These are phyloP conservation scores for Helotiales sp. DNA, from an alignment of 2,329 filamentous ascomycete species.

Conservation along the genomic window DNA sequence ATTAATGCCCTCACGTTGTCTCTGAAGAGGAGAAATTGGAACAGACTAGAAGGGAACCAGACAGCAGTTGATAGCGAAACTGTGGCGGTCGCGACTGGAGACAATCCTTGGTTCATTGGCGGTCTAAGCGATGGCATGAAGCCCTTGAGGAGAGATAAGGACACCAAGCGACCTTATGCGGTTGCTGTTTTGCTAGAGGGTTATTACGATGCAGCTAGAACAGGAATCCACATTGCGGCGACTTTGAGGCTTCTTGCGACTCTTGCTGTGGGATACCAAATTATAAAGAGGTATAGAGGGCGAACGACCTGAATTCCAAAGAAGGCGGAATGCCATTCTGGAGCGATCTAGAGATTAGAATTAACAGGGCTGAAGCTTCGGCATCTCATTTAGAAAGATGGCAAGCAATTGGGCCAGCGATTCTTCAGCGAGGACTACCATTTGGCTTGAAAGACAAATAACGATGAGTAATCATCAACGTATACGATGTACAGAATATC, in stretches of 20 bases:
- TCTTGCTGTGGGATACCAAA: conserved; percentile 1
- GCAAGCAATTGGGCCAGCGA: too few relatives aligned
- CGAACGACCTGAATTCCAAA: too few relatives aligned
- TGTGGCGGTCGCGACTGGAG: conserved; percentile 25
- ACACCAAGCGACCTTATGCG: conserved; percentile 25
- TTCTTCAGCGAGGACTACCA: too few relatives aligned
- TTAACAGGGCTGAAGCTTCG: background rate
- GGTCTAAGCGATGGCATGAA: conserved; percentile 22
- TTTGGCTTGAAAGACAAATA: too few relatives aligned
- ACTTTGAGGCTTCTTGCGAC: conserved; percentile 19
- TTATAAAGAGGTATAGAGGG: conserved; percentile 13
- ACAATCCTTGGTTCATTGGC: conserved; percentile 25
- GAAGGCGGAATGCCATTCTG: background rate
- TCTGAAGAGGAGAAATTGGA: conserved; percentile 52
- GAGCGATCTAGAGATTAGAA: background rate
- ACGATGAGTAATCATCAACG: too few relatives aligned
- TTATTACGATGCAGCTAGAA: conserved; percentile 33
- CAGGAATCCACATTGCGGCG: conserved; percentile 31
- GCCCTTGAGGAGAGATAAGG: conserved; percentile 15
- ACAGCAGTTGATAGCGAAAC: conserved; percentile 32
- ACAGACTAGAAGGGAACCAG: conserved; percentile 30
- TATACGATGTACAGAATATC: too few relatives aligned
- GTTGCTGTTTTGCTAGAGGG: conserved; percentile 35
- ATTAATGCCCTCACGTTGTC: conserved; percentile 60
- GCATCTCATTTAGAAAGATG: too few relatives aligned